phyloP scores from a whole-genome alignment of 768 basidiomycete species.

The Russula sp. region DNA sequence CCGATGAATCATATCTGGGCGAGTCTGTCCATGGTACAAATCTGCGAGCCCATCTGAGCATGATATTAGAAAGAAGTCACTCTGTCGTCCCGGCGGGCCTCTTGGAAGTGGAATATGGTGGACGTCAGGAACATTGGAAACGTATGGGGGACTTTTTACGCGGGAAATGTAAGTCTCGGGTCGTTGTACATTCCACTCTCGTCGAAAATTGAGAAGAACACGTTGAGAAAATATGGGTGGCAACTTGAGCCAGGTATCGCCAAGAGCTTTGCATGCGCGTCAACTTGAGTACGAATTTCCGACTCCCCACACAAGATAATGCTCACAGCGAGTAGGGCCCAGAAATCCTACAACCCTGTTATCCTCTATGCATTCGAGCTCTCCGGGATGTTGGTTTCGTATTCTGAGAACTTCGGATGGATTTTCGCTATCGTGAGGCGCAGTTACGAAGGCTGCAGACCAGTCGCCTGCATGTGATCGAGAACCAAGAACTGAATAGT shows the following conservation, averaged over 20 bases:
- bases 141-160: constrained; percentile 40
- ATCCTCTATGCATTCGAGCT: constrained; percentile 59
- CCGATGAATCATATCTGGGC: constrained; percentile 28
- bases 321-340: constrained; percentile 67
- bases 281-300: background rate
- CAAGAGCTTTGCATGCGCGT: constrained; percentile 26
- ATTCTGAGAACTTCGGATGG: constrained; percentile 59
- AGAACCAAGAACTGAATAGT: constrained; percentile 38
- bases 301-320: constrained; percentile 18
- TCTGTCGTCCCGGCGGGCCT: constrained; percentile 11
- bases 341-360: constrained; percentile 68
- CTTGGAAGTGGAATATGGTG: constrained; percentile 30
- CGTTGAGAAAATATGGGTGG: constrained; percentile 29
- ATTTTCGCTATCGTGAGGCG: constrained; percentile 64
- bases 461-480: constrained; percentile 42
- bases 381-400: constrained; percentile 55
- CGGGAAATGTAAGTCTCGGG: constrained; percentile 30
- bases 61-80: constrained; percentile 32
- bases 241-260: constrained; percentile 34
- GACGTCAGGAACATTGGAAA: constrained; percentile 37
- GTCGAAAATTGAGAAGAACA: constrained; percentile 31
- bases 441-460: constrained; percentile 55
- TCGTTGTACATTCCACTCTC: constrained; percentile 30
- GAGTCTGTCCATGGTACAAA: constrained; percentile 30
- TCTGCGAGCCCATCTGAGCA: constrained; percentile 43